Conservation (phyloP, 208 protist species). For the Novymonas esmeraldas region DNA sequence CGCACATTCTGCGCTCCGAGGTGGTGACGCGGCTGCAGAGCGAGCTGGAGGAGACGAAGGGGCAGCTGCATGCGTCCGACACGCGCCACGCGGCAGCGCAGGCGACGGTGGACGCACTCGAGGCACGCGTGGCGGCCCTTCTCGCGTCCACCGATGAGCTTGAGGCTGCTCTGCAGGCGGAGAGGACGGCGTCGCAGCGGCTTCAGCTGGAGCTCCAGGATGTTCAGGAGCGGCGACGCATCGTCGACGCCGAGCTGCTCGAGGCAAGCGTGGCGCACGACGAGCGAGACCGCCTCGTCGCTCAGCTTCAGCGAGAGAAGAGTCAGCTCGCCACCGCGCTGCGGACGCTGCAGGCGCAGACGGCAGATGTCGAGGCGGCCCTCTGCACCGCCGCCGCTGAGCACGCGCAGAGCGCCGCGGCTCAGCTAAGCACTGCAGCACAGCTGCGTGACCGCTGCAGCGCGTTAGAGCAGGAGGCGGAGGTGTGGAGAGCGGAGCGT, state of each 20-base stretch:
- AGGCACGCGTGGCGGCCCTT: not conserved
- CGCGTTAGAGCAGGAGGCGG: conserved; percentile 16
- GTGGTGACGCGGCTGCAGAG: conserved; percentile 21
- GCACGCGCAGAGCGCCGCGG: conserved; percentile 4
- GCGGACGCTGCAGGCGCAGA: conserved; percentile 18
- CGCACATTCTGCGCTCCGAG: conserved; percentile 25
- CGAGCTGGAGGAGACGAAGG: conserved; percentile 9
- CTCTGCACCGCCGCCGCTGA: conserved; percentile 9
- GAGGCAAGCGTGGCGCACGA: not conserved
- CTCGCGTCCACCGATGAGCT: conserved; percentile 2
- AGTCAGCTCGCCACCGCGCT: conserved; percentile 19
- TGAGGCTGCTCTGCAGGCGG: not conserved
- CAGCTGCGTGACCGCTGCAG: conserved; percentile 15
- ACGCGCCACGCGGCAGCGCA: conserved; percentile 14
- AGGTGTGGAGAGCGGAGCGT: conserved; percentile 13
- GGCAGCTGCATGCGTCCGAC: conserved; percentile 11
- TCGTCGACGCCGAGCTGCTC: not conserved
- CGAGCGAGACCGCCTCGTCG: conserved; percentile 11
- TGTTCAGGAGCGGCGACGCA: conserved; percentile 4
- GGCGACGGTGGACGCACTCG: conserved; percentile 5
- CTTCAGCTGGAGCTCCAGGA: conserved; percentile 16
- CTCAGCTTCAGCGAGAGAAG: conserved; percentile 32
- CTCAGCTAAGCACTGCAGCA: not conserved
- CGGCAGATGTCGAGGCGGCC: conserved; percentile 16
- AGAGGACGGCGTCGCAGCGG: conserved; percentile 1